These are phyloP conservation scores for Alternaria hordeiaustralica DNA, from an alignment of 2,329 filamentous ascomycete genomes.

Conservation along the genomic window DNA sequence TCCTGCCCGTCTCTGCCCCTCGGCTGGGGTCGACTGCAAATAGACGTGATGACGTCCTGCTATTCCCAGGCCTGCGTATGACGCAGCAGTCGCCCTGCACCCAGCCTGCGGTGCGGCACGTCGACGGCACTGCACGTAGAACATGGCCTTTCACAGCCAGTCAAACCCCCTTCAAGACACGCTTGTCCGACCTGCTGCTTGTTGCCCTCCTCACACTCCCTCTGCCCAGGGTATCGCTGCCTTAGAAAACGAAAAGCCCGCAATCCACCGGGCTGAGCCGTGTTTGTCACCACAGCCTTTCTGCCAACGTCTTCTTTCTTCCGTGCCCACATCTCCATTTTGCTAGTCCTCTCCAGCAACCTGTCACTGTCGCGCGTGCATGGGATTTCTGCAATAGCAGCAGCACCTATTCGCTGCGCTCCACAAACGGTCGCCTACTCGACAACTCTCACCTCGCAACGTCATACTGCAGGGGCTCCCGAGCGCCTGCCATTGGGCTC, in stretches of 20 bases:
- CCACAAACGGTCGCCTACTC: constrained; percentile 13
- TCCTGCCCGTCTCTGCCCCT: constrained; percentile 3
- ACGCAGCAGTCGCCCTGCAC: constrained; percentile 6
- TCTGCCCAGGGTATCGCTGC: constrained; percentile 14
- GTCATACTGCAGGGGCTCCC: constrained; percentile 25
- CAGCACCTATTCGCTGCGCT: constrained; percentile 29
- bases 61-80: constrained; percentile 2
- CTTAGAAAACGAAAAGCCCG: constrained; percentile 22
- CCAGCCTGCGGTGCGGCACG: constrained; percentile 9
- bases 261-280: constrained; percentile 24
- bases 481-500: constrained; percentile 14
- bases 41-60: constrained; percentile 9
- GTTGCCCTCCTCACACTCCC: constrained; percentile 1
- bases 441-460: constrained; percentile 16
- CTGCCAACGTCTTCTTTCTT: constrained; percentile 4
- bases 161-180: constrained; percentile 13
- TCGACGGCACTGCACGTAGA: constrained; percentile 5
- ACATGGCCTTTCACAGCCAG: constrained; percentile 11
- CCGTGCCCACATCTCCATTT: constrained; percentile 10
- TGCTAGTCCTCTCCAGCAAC: constrained; percentile 7
- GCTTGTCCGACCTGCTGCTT: constrained; percentile 11
- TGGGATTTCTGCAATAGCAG: constrained; percentile 26
- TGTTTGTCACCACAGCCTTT: constrained; percentile 16
- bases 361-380: constrained; percentile 22
- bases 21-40: neutral